These are phyloP conservation scores for Thielaviopsis punctulata DNA, from an alignment of 2,329 filamentous ascomycete species.

Conservation along the genomic window DNA sequence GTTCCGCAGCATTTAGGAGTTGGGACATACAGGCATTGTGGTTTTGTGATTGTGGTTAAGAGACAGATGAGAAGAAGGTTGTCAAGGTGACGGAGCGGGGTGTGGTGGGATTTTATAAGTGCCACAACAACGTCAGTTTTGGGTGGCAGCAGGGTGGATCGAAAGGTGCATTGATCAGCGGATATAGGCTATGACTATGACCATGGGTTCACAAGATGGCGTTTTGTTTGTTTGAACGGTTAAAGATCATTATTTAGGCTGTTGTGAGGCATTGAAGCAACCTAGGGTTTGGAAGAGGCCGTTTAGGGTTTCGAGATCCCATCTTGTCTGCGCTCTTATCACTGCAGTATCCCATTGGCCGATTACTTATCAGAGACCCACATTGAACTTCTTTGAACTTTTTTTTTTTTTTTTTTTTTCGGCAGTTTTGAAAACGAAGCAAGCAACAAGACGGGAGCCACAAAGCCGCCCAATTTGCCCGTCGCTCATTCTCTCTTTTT, in stretches of 20 bases:
- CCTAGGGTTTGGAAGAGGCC: not conserved
- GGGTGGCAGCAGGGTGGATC: no score
- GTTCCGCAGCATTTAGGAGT: not conserved
- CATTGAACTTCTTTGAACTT: conserved; percentile 1
- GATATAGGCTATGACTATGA: no score
- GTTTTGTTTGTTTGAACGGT: no score
- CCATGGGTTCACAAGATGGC: no score
- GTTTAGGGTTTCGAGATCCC: not conserved
- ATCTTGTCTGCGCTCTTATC: not conserved
- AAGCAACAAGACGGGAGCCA: not conserved
- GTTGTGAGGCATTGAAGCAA: no score
- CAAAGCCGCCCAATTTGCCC: not conserved
- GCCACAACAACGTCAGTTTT: not conserved
- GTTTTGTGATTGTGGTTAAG: not conserved
- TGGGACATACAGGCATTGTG: not conserved
- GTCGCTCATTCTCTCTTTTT: not conserved
- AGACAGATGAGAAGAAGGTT: not conserved
- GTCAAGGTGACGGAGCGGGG: not conserved
- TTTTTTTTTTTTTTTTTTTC: conserved; percentile 10
- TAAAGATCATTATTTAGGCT: no score
- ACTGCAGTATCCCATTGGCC: conserved; percentile 8
- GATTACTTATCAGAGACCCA: conserved; percentile 8
- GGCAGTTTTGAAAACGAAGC: not conserved
- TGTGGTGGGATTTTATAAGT: not conserved
- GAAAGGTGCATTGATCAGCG: no score